Evolutionary conservation across 805 yeast species (phyloP).

Genomic region (Candida germanica): DNA sequence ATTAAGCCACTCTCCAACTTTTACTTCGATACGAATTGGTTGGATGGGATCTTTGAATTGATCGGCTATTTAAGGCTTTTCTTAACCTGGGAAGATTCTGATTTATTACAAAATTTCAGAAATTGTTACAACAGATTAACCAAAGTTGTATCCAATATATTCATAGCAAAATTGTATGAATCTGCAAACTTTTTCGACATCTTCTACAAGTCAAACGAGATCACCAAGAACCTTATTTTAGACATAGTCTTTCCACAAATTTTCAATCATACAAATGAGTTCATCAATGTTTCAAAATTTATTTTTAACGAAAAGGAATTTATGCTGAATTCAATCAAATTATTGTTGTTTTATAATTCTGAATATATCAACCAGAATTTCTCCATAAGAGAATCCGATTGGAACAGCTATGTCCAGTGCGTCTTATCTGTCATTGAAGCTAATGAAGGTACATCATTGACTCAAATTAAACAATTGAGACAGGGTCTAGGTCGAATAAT

Average conservation of each 20-base stretch:
- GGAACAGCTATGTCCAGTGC: conserved; percentile 27
- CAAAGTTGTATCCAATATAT: conserved; percentile 31
- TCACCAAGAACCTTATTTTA: conserved; percentile 31
- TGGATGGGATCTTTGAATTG: conserved; percentile 39
- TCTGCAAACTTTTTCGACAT: conserved; percentile 20
- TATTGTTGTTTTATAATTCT: conserved; percentile 24
- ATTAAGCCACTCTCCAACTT: conserved; percentile 19
- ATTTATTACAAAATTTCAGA: conserved; percentile 14
- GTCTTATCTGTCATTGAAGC: conserved; percentile 30
- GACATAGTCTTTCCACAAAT: conserved; percentile 34
- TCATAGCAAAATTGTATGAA: conserved; percentile 28
- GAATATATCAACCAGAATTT: conserved; percentile 31
- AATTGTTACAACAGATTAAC: conserved; percentile 25
- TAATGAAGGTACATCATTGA: conserved; percentile 8
- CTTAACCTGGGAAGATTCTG: conserved; percentile 21
- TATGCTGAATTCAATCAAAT: conserved; percentile 20
- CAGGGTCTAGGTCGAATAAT: conserved; percentile 22
- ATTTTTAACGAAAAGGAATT: conserved; percentile 33
- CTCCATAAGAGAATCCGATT: conserved; percentile 18
- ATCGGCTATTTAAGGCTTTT: conserved; percentile 31
- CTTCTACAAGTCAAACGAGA: conserved; percentile 27
- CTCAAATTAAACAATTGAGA: conserved; percentile 17
- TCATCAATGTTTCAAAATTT: conserved; percentile 29
- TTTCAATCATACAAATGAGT: conserved; percentile 34
- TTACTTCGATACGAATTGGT: conserved; percentile 29